phyloP scores from a whole-genome alignment of 2,329 filamentous ascomycete species.

The Immersiporthe knoxdaviesiana region DNA sequence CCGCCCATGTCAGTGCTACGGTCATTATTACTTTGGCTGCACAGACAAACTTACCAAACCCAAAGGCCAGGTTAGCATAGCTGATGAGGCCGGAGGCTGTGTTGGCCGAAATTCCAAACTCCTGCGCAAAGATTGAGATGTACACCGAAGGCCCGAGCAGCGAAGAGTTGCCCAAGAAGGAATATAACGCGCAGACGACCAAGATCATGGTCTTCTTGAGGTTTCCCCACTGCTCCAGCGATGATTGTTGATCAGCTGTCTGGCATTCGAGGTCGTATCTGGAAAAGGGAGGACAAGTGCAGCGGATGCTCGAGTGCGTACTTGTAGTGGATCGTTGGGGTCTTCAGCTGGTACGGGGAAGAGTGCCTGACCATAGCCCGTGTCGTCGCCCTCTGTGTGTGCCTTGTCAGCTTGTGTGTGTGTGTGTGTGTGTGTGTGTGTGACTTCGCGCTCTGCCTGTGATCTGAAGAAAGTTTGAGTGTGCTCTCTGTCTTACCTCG shows the following conservation, averaged over 20 bases:
- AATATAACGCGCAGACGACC: constrained; percentile 56
- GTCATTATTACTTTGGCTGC: neutral
- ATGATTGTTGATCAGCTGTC: neutral
- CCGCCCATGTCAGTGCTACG: neutral
- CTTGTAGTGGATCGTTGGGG: constrained; percentile 59
- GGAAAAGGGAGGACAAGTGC: neutral
- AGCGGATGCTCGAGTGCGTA: constrained; percentile 6
- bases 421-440: too few relatives aligned
- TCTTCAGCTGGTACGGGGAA: constrained; percentile 64
- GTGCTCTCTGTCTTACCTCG: constrained; percentile 36
- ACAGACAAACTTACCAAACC: constrained; percentile 47
- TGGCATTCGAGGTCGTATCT: too few relatives aligned
- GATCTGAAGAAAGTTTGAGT: neutral
- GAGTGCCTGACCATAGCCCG: constrained; percentile 61
- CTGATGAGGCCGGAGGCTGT: constrained; percentile 59
- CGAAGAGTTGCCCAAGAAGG: constrained; percentile 61
- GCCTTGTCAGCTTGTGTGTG: neutral
- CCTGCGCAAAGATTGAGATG: constrained; percentile 55
- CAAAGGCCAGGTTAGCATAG: constrained; percentile 64
- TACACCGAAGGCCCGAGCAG: constrained; percentile 62
- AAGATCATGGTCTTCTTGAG: constrained; percentile 62
- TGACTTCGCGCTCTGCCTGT: neutral
- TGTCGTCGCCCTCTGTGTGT: constrained; percentile 44
- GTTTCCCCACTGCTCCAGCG: constrained; percentile 50
- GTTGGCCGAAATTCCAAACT: constrained; percentile 54